phyloP scores from a whole-genome alignment of 2,329 filamentous ascomycete genomes.

The Hymenoscyphus occultus region DNA sequence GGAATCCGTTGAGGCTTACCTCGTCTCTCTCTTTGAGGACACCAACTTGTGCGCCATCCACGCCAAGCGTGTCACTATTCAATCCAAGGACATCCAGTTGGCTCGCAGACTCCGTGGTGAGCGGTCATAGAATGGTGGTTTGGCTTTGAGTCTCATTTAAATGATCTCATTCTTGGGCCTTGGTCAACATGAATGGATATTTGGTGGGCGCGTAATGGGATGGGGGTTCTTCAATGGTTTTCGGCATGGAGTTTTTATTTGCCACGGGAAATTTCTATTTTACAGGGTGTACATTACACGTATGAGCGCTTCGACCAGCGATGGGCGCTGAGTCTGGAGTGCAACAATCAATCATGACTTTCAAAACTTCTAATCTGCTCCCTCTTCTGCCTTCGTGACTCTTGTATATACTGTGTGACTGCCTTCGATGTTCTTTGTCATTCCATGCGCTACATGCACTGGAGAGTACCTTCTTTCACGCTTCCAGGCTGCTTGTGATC shows the following conservation, averaged over 20 bases:
- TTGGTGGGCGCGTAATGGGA: conserved; percentile 30
- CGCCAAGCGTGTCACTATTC: conserved; percentile 98
- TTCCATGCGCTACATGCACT: background rate
- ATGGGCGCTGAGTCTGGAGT: conserved; percentile 31
- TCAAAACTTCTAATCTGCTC: conserved; percentile 7
- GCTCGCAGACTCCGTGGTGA: conserved; percentile 85
- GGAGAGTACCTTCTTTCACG: background rate
- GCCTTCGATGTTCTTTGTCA: background rate
- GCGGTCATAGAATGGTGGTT: conserved; percentile 64
- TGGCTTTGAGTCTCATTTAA: background rate
- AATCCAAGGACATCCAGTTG: conserved; percentile 40
- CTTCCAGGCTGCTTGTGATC: too few species aligned
- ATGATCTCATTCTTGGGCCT: conserved; percentile 6
- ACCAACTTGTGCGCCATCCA: conserved; percentile 99
- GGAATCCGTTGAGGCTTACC: conserved; percentile 98
- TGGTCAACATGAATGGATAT: conserved; percentile 17
- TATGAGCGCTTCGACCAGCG: conserved; percentile 26
- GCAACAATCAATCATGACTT: conserved; percentile 26
- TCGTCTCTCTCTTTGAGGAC: conserved; percentile 97
- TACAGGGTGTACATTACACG: conserved; percentile 32
- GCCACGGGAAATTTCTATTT: conserved; percentile 18
- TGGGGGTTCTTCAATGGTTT: conserved; percentile 27
- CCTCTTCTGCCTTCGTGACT: background rate
- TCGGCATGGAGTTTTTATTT: conserved; percentile 32
- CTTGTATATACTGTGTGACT: background rate